Evolutionary conservation across 495 filamentous ascomycete genomes (phyloP), one percentile per base, ranked within the genome.

Genomic region (Aspergillus diversus): DNA sequence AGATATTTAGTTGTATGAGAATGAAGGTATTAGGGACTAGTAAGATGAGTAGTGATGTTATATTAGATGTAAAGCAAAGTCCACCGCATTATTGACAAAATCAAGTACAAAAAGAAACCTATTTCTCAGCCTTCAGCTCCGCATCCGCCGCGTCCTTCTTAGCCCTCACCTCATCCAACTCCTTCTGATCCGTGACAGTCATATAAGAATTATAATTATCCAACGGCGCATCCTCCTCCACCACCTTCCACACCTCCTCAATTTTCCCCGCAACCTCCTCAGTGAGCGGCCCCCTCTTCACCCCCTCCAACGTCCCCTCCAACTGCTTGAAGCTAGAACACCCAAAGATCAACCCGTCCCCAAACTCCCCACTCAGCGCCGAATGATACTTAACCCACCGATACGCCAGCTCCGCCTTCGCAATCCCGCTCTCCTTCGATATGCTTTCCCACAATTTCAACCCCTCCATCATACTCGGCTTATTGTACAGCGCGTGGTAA

Each of bases 321-420:
- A 80, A 46, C 27, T 80, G 76, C 34, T 67, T 67, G n/a, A 70
- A 54, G 13, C 64, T 77, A 35, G 74, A 77, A 11, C 73, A 77
- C 0, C 80, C 80, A 48, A 82, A 68, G 58, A 81, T 75, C 11
- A 81, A 69, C 33, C 66, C 77, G 72, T 83, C 74, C 8, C 73
- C 71, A 21, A 5, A 27, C 13, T 49, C 47, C 2, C 67, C 55
- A 33, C 61, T 60, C 11, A 81, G 49, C 11, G 62, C 53, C 7
- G 71, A 75, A 55, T 80, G 73, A 48, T 72, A 72, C 16, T 63
- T 67, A 31, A 72, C 69, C 78, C 77, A 80, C 37, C 78, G 64
- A 51, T 78, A 58, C 8, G 76, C 75, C 31, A 71, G 72, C 17
- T 73, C 75, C 21, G 72, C 75, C 11, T 70, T 67, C 21, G 64